phyloP scores from a whole-genome alignment of 2,329 filamentous ascomycete species.

The Samsoniella hepiali region DNA sequence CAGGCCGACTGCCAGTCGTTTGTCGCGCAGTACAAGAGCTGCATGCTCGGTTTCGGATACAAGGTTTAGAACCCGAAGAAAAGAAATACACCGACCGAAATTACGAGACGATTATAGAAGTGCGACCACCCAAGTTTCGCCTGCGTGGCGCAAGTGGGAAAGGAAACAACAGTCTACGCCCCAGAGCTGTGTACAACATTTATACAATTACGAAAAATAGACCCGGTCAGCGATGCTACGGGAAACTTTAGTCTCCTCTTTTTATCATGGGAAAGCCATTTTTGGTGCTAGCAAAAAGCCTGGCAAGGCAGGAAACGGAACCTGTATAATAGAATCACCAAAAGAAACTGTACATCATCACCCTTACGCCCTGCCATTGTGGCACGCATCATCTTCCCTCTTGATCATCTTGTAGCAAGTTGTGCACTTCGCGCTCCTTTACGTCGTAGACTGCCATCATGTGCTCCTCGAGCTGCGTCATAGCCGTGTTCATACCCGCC shows the following conservation, averaged over 20 bases:
- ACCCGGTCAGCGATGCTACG: neutral
- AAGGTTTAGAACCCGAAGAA: constrained; percentile 48
- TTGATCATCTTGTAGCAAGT: neutral
- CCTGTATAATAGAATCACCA: constrained; percentile 5
- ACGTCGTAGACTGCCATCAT: constrained; percentile 30
- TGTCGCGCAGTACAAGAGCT: constrained; percentile 81
- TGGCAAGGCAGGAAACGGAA: neutral
- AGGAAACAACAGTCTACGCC: neutral
- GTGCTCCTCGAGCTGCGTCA: constrained; percentile 28
- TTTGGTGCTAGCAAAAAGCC: neutral
- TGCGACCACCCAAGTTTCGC: neutral
- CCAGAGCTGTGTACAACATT: constrained; percentile 25
- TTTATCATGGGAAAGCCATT: neutral
- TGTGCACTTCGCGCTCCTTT: constrained; percentile 26
- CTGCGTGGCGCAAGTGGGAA: neutral
- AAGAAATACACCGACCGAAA: constrained; percentile 10
- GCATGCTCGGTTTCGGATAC: constrained; percentile 93
- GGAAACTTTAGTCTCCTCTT: constrained; percentile 3
- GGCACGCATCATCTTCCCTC: neutral
- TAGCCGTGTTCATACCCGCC: constrained; percentile 20
- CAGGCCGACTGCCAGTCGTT: constrained; percentile 77
- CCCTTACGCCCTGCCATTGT: neutral
- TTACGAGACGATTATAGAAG: neutral
- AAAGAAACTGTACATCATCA: neutral
- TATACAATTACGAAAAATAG: constrained; percentile 19